Base-by-base conservation (phyloP, 148 eudicot genomes). In the Selenicereus undatus region DNA sequence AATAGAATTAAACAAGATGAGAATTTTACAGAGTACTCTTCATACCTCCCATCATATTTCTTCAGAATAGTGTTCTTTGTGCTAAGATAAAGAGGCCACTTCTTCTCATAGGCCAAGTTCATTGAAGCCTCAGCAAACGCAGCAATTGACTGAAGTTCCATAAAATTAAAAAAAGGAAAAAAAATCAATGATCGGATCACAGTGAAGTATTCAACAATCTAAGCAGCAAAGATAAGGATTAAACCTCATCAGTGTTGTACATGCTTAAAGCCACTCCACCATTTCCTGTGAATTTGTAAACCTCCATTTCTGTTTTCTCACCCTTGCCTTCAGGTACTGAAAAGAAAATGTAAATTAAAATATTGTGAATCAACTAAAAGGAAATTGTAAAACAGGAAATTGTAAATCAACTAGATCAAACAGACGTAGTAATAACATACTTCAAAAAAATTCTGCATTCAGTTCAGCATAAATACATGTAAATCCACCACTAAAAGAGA, bases 201-300 rank as follows among this genome's bases (percentile, higher is more conserved):
- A 30, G 78, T n/a, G 35, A 65, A 66, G 51, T 39, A 29, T 36
- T 72, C 35, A 32, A 32, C 50, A 76, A 73, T 3, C 43, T 24
- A 72, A 77, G 68, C 52, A 71, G 14, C 14, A 39, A 14, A 3
- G 54, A 30, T 32, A 68, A 48, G 69, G 76, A 79, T 11, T 83
- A 70, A 75, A 95, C 98, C 98, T 95, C 97, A 85, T 91, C 97
- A 65, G 98, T 94, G 88, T 95, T 95, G 88, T 95, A 95, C 97
- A 95, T 95, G 79, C 95, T 56, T 86, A 95, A 80, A 73, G 92
- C 94, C 30, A 93, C 98, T n/a, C 97, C 98, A 77, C 98, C 97
- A 73, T 86, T 81, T 76, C 95, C 95, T 71, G 90, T 95, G 83
- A 95, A 95, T 75, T 90, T 83, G 82, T 30, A 93, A 75, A 95